These are phyloP conservation scores for Cryptococcus amylolentus DNA, from an alignment of 1,284 basidiomycete species.

Conservation along the genomic window DNA sequence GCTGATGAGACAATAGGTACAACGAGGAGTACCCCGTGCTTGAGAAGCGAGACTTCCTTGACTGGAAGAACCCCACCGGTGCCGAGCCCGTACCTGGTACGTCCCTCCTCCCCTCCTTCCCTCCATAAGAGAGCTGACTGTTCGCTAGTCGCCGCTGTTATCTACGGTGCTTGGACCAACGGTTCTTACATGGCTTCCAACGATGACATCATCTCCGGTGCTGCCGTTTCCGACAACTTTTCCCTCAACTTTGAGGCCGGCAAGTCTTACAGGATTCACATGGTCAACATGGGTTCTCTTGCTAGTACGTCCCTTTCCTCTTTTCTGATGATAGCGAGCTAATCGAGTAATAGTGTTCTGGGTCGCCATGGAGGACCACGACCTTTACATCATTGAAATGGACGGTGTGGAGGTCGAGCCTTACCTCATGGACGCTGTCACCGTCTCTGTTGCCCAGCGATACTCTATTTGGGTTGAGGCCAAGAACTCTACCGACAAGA, in stretches of 20 bases:
- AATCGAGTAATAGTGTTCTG: conserved; percentile 57
- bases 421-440: conserved; percentile 64
- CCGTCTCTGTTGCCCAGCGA: conserved; percentile 79
- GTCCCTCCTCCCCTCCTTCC: conserved; percentile 11
- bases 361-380: conserved; percentile 88
- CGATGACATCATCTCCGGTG: conserved; percentile 51
- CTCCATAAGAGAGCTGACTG: neutral
- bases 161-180: conserved; percentile 71
- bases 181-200: conserved; percentile 60
- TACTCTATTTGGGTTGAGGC: conserved; percentile 89
- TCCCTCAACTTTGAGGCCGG: conserved; percentile 78
- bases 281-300: conserved; percentile 70
- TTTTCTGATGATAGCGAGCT: neutral
- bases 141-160: conserved; percentile 66
- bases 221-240: conserved; percentile 74
- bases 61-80: conserved; percentile 67
- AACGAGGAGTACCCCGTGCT: conserved; percentile 63
- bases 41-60: conserved; percentile 68
- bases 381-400: conserved; percentile 82
- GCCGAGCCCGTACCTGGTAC: conserved; percentile 79
- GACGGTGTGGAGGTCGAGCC: conserved; percentile 81
- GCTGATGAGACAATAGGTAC: conserved; percentile 26
- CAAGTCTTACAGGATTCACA: conserved; percentile 63
- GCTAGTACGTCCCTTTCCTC: conserved; percentile 29
- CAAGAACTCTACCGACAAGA: conserved; percentile 72